These are phyloP conservation scores for Phytophthora pistaciae DNA, from an alignment of 352 stramenopile genomes.

Conservation along the genomic window DNA sequence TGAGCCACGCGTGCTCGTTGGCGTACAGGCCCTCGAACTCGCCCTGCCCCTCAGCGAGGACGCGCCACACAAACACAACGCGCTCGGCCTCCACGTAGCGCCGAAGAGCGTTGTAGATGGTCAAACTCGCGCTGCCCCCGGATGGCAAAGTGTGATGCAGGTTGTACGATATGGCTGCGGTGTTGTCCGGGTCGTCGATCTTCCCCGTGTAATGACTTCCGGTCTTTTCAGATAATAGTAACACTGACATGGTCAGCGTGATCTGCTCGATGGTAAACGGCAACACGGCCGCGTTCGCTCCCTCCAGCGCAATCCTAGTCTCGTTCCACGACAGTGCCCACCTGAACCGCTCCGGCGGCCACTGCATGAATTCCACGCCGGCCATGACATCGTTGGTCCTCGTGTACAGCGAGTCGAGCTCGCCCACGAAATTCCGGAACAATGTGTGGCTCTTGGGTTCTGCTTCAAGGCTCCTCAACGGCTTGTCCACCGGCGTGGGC, in stretches of 20 bases:
- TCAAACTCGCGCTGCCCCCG: neutral
- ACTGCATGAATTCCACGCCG: neutral
- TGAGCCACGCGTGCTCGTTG: conserved; percentile 57
- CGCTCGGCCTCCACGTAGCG: conserved; percentile 48
- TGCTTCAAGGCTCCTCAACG: neutral
- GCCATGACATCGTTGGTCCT: conserved; percentile 19
- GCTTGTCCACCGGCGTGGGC: neutral
- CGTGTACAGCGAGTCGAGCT: conserved; percentile 30
- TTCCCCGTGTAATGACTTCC: conserved; percentile 9
- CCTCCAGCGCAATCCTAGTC: conserved; percentile 8
- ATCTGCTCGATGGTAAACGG: conserved; percentile 10
- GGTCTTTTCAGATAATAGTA: neutral
- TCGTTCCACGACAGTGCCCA: neutral
- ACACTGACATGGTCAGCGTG: conserved; percentile 1
- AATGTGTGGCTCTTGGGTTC: neutral
- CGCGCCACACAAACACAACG: conserved; percentile 64
- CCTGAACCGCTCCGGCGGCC: neutral
- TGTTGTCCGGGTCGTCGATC: conserved; percentile 18
- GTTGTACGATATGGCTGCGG: conserved; percentile 4
- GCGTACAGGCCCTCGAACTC: conserved; percentile 43
- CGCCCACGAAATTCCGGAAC: conserved; percentile 29
- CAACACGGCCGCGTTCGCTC: conserved; percentile 5
- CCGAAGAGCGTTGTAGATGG: conserved; percentile 33
- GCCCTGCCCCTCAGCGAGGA: conserved; percentile 36
- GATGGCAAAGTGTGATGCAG: neutral